Conservation (phyloP, 1,284 basidiomycete species). For the Marasmius sp. region DNA sequence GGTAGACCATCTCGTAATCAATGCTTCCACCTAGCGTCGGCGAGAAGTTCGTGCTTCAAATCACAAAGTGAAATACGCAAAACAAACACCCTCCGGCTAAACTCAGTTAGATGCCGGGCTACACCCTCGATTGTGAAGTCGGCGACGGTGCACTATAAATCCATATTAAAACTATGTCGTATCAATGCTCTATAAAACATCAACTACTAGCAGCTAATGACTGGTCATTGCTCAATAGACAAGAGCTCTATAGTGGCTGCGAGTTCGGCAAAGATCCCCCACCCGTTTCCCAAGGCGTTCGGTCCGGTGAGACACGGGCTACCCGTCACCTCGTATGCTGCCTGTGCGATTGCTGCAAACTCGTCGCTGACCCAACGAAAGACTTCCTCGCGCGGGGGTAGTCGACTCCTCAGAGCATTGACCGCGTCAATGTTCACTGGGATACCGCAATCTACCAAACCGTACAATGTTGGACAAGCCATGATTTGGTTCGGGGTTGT, state of each 20-base stretch:
- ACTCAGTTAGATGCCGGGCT: no score
- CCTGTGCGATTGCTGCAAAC: background rate
- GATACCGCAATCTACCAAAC: constrained; percentile 5
- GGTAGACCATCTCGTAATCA: no score
- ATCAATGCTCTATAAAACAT: no score
- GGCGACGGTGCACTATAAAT: no score
- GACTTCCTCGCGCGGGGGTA: constrained; percentile 6
- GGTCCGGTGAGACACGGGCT: background rate
- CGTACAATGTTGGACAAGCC: constrained; percentile 5
- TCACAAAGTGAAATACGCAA: no score
- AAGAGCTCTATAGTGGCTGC: background rate
- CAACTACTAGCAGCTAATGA: no score
- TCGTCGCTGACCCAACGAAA: constrained; percentile 9
- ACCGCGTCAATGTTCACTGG: constrained; percentile 1
- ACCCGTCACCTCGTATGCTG: background rate
- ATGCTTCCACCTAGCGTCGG: no score
- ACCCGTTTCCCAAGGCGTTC: background rate
- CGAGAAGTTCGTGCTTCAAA: no score
- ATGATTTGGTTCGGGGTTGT: constrained; percentile 7
- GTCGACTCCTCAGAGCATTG: background rate
- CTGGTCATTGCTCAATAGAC: no score
- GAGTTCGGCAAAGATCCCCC: background rate
- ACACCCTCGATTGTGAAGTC: no score
- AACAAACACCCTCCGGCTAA: no score
- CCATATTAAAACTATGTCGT: no score